Evolutionary conservation across 495 filamentous ascomycete genomes (phyloP).

Genomic region (Penicillium parvum): DNA sequence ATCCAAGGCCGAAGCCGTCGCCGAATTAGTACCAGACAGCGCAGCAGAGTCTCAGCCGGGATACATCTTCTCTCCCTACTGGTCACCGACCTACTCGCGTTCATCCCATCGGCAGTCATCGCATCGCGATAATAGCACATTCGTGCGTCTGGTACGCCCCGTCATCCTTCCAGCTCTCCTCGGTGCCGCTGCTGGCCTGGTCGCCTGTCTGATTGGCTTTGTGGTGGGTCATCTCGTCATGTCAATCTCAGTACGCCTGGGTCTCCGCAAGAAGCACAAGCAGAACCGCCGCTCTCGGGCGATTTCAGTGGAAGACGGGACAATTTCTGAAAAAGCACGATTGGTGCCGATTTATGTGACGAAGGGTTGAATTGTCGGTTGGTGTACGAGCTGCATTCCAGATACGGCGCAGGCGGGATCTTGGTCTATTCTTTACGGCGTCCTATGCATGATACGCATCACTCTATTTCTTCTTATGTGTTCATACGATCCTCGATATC

Average conservation of each 20-base stretch:
- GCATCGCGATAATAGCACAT: slow-evolving; percentile 18
- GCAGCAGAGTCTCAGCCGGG: slow-evolving; percentile 6
- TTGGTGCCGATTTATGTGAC: slow-evolving; percentile 13
- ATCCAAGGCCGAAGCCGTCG: slow-evolving; percentile 4
- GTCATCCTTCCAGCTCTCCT: slow-evolving; percentile 37
- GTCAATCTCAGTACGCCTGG: slow-evolving; percentile 24
- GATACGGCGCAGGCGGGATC: slow-evolving; percentile 6
- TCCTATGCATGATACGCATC: slow-evolving; percentile 10
- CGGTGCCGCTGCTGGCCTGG: slow-evolving; percentile 36
- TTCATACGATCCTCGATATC: neutral
- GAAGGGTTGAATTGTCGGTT: neutral
- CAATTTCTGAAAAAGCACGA: slow-evolving; percentile 16
- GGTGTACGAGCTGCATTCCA: slow-evolving; percentile 1
- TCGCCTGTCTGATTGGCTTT: slow-evolving; percentile 41
- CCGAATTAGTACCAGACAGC: too few relatives aligned
- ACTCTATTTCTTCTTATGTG: neutral
- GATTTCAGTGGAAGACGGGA: slow-evolving; percentile 14
- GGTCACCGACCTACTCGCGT: slow-evolving; percentile 7
- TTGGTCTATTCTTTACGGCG: slow-evolving; percentile 6
- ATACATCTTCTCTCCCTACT: slow-evolving; percentile 21
- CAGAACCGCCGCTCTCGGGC: neutral
- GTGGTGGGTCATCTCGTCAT: slow-evolving; percentile 34
- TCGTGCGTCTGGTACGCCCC: slow-evolving; percentile 26
- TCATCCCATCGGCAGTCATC: slow-evolving; percentile 5
- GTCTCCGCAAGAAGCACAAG: slow-evolving; percentile 4